These are phyloP conservation scores for Pleurotus salmoneostramineus DNA, from an alignment of 768 basidiomycete species.

Conservation along the genomic window DNA sequence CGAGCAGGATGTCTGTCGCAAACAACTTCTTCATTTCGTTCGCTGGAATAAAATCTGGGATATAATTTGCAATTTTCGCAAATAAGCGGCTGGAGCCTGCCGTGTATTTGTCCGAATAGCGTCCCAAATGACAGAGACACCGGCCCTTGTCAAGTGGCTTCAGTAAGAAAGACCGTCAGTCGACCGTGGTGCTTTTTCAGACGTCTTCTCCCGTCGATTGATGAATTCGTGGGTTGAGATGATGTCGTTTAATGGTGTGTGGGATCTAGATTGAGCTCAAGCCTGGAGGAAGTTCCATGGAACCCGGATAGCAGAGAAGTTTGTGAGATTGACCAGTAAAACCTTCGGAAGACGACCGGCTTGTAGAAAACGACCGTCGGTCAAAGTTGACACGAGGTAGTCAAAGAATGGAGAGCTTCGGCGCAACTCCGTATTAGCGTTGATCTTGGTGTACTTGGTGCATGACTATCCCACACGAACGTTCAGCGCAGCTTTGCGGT, in stretches of 20 bases:
- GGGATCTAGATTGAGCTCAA: background rate
- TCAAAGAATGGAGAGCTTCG: background rate
- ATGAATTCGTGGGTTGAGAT: no score
- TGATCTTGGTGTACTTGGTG: background rate
- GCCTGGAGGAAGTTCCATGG: background rate
- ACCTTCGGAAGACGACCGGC: background rate
- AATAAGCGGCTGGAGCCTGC: background rate
- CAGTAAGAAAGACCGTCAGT: no score
- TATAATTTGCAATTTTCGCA: background rate
- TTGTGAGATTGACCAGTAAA: background rate
- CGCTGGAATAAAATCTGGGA: background rate
- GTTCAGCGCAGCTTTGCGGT: background rate
- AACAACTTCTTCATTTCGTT: background rate
- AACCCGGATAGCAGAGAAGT: background rate
- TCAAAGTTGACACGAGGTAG: background rate
- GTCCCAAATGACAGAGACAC: background rate
- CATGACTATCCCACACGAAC: background rate
- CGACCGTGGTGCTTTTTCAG: no score
- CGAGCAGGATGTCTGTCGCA: background rate
- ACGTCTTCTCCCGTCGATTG: no score
- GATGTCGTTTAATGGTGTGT: background rate
- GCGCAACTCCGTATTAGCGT: background rate
- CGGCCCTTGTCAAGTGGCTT: no score
- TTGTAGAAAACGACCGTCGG: background rate
- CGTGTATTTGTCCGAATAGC: background rate